Conservation (phyloP, 1,284 basidiomycete species). For the Blastosporella zonata region DNA sequence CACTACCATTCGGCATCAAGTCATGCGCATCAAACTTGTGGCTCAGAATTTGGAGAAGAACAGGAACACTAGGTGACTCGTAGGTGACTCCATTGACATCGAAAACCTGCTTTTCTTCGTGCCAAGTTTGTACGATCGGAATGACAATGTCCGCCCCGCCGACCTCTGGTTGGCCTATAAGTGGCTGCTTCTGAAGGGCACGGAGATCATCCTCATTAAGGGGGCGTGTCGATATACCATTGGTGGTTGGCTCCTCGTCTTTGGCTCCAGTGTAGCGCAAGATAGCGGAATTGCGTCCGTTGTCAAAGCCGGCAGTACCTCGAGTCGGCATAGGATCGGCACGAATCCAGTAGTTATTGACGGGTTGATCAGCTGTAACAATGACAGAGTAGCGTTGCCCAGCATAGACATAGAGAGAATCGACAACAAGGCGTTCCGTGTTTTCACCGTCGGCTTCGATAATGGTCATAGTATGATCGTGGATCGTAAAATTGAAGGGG, state of each 20-base stretch:
- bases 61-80: constrained; percentile 27
- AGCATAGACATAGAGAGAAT: constrained; percentile 27
- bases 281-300: constrained; percentile 39
- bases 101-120: constrained; percentile 15
- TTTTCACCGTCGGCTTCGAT: constrained; percentile 40
- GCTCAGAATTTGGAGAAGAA: constrained; percentile 30
- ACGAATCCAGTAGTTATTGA: constrained; percentile 46
- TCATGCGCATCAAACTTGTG: constrained; percentile 21
- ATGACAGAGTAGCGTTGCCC: constrained; percentile 39
- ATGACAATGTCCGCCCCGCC: constrained; percentile 30
- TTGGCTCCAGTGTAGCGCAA: constrained; percentile 34
- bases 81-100: constrained; percentile 22
- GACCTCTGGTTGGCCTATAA: constrained; percentile 24
- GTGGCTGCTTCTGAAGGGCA: constrained; percentile 22
- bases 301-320: constrained; percentile 26
- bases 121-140: constrained; percentile 24
- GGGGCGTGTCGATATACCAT: constrained; percentile 9
- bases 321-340: constrained; percentile 33
- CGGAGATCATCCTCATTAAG: constrained; percentile 26
- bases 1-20: constrained; percentile 26
- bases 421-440: constrained; percentile 9
- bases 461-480: constrained; percentile 35
- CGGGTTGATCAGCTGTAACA: constrained; percentile 34
- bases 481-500: constrained; percentile 38
- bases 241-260: constrained; percentile 27